Evolutionary conservation across 768 basidiomycete species (phyloP), one percentile per base, ranked within the genome.

Genomic region (Lactifluus pinguis): DNA sequence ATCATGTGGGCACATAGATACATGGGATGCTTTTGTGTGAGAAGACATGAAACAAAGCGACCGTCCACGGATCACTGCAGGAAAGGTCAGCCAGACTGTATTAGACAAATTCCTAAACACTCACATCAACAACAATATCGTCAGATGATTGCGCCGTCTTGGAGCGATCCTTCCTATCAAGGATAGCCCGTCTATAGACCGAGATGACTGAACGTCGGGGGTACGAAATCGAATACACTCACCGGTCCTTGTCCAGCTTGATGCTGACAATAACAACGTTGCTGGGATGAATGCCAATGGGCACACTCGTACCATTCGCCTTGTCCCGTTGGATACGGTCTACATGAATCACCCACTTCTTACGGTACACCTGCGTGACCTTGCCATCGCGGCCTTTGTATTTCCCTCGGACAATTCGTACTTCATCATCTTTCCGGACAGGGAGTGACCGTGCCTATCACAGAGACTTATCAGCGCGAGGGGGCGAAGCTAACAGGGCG

Each of bases 311-410:
- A 66, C 97, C 95, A 72, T 95, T 97, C 66, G 92, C 92, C 77
- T 98, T 98, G 80, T 99, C 95, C 67, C 93, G 85, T 75, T 89
- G 87, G 58, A 99, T 93, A 72, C 95, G 92, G 77, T 99, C 95
- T 72, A 99, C 90, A 77, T 98, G 88, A 75, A 99, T 89, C 57
- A 98, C 92, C 90, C 92, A 98, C 76, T 95, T 95, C 86, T 95
- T 95, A 75, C 95, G 89, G 83, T 95, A 95, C 66, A 98, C 95
- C 77, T 94, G 88, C 62, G 91, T 92, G 65, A 99, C 86, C 79
- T 98, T 98, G 71, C 95, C 95, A 81, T 99, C 95, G 72, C 94
- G 85, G 54, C 97, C 95, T 82, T 97, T 97, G 84, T 97, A 94
- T 76, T 95, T 95, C 59, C 95, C 95, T 66, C 95, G 84, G 62